phyloP scores from a whole-genome alignment of 768 basidiomycete species.

The Pleurotus ostreatus region DNA sequence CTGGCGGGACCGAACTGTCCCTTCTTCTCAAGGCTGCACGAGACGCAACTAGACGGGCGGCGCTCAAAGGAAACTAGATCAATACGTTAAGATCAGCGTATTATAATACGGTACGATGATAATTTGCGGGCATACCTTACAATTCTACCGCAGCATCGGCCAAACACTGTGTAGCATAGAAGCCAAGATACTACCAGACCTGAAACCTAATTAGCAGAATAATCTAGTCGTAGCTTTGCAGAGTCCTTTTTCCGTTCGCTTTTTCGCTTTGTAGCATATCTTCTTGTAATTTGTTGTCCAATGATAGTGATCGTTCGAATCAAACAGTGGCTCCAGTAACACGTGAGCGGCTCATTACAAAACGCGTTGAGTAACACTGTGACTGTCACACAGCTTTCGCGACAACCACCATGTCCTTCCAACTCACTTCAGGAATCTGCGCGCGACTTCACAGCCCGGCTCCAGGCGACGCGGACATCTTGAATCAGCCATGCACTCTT shows the following conservation, averaged over 20 bases:
- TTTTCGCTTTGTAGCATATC: constrained; percentile 4
- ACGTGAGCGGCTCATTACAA: constrained; percentile 1
- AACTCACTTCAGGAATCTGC: constrained; percentile 61
- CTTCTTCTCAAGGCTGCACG: constrained; percentile 83
- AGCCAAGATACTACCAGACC: neutral
- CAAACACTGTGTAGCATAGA: constrained; percentile 5
- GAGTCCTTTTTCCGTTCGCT: neutral
- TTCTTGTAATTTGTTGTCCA: neutral
- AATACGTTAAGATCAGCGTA: constrained; percentile 1
- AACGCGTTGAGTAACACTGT: constrained; percentile 24
- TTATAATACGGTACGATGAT: constrained; percentile 4
- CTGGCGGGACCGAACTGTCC: constrained; percentile 85
- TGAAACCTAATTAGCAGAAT: neutral
- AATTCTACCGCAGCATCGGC: neutral
- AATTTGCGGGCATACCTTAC: constrained; percentile 1
- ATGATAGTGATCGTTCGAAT: neutral
- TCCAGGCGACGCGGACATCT: constrained; percentile 39
- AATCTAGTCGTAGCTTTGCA: neutral
- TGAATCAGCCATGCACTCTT: constrained; percentile 46
- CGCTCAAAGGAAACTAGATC: constrained; percentile 38
- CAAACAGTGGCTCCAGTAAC: neutral
- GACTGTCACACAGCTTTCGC: constrained; percentile 12
- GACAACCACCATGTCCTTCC: constrained; percentile 30
- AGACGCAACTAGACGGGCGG: constrained; percentile 74
- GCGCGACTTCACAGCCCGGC: constrained; percentile 40